These are phyloP conservation scores for Stephania yunnanensis DNA, from an alignment of 164 flowering plant genomes.

Conservation along the genomic window DNA sequence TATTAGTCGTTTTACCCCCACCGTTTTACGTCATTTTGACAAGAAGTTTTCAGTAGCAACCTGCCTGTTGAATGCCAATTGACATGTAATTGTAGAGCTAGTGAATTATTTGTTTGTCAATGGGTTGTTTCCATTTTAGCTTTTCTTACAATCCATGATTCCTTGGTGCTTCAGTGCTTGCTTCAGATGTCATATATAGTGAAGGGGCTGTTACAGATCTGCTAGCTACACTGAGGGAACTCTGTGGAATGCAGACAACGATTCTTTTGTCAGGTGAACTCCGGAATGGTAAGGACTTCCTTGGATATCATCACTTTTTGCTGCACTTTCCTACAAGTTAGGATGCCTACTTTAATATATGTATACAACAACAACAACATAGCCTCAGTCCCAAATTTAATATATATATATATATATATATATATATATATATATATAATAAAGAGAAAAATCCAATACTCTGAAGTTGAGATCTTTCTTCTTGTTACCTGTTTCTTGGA, in stretches of 20 bases:
- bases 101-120: constrained; percentile 90
- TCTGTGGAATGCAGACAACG: constrained; percentile 66
- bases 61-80: too few species aligned
- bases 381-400: too few species aligned
- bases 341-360: too few species aligned
- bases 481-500: constrained; percentile 1
- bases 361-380: too few species aligned
- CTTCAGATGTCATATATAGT: constrained; percentile 82
- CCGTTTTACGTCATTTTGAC: too few species aligned
- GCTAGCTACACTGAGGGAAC: constrained; percentile 48
- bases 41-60: too few species aligned
- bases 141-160: neutral
- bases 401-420: too few species aligned
- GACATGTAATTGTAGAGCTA: neutral
- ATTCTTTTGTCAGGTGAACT: constrained; percentile 78
- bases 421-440: too few species aligned
- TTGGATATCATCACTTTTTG: too few species aligned
- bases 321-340: too few species aligned
- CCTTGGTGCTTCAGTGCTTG: constrained; percentile 46
- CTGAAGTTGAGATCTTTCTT: neutral
- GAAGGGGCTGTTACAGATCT: constrained; percentile 77
- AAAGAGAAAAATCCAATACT: neutral
- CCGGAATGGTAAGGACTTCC: constrained; percentile 51
- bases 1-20: too few species aligned
- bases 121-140: too few species aligned